Percentiles rank a stretch among this genome's conserved stretches.
phyloP scores from a whole-genome alignment of 768 basidiomycete species.

The Erythrobasidium yunnanense region DNA sequence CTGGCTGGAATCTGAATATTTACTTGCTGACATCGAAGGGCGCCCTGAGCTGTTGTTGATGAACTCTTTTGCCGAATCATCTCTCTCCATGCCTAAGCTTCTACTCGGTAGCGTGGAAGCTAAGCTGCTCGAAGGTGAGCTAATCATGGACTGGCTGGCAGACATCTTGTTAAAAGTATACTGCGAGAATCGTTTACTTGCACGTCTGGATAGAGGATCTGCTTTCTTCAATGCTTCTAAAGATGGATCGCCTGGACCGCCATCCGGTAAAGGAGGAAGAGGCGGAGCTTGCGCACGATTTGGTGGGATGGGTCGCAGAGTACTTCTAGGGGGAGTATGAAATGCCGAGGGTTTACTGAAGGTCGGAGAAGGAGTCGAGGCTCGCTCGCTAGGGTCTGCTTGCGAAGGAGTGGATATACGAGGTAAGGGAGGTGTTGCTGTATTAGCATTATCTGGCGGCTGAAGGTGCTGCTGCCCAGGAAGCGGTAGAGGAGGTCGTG shows the following conservation, averaged over 20 bases:
- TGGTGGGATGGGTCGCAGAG: background rate
- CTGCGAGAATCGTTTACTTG: conserved; percentile 88
- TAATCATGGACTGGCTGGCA: background rate
- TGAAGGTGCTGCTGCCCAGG: background rate
- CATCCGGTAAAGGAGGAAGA: background rate
- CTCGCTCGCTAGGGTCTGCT: background rate
- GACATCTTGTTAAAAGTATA: conserved; percentile 87
- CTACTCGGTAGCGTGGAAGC: background rate
- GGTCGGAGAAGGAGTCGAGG: background rate
- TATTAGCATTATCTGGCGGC: conserved; percentile 4
- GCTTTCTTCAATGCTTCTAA: conserved; percentile 78
- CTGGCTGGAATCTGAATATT: too few relatives aligned
- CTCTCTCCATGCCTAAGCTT: conserved; percentile 4
- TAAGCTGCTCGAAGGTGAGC: conserved; percentile 5
- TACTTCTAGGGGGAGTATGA: conserved; percentile 14
- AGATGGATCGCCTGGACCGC: conserved; percentile 41
- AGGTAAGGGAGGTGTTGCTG: background rate
- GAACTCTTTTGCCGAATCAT: conserved; percentile 19
- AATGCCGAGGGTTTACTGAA: background rate
- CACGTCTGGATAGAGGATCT: conserved; percentile 75
- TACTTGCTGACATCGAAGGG: too few relatives aligned
- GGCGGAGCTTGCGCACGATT: background rate
- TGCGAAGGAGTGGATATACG: conserved; percentile 3
- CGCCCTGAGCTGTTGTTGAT: too few relatives aligned
- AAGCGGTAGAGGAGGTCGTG: conserved; percentile 12